Base-by-base conservation (phyloP, 345 rosid genomes). In the Cardamine resedifolia region DNA sequence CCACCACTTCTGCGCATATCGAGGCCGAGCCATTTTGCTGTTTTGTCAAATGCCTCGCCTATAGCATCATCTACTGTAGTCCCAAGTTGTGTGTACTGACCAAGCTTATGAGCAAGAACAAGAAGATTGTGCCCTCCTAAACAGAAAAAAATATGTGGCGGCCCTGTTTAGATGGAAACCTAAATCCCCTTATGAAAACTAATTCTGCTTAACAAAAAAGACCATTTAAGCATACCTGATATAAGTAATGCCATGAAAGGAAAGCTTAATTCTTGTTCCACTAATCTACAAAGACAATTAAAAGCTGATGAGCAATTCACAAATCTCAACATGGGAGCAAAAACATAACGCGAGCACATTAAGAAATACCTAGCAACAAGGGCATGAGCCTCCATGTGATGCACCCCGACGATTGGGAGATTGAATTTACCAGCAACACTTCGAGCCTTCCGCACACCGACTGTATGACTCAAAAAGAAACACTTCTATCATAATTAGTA, bases 351-450 rank as follows among this genome's bases (percentile, higher is more conserved):
- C 1, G 1, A 55, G 31, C 50, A 39, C 12, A 68, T 10, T 34
- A 31, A 56, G 48, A 58, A 53, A 34, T 80, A 89, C 98, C 97
- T 91, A 34, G 91, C 92, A 12, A 94, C 96, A 59, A 94, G 72
- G 65, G 97, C 89, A 83, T 94, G 98, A 64, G 98, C 96, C 83
- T 94, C 98, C 98, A 91, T 94, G 77, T 94, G 98, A 77, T 94
- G 98, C 70, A 94, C 85, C 19, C 95, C 83, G 31, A 94, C 58
- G 5, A 94, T 81, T 18, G 98, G 96, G 52, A 91, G 83, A 80
- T 71, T 76, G 74, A 84, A 94, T 68, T 34, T 51, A 55, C 91
- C 84, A 70, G 96, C 97, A 78, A 90, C 78, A 44, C 77, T 85
- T 47, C 83, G 83, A 83, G 98, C 97, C 79, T 93, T 93, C 81